These are phyloP conservation scores for Phytophthora capsici DNA, from an alignment of 352 stramenopile genomes.

Conservation along the genomic window DNA sequence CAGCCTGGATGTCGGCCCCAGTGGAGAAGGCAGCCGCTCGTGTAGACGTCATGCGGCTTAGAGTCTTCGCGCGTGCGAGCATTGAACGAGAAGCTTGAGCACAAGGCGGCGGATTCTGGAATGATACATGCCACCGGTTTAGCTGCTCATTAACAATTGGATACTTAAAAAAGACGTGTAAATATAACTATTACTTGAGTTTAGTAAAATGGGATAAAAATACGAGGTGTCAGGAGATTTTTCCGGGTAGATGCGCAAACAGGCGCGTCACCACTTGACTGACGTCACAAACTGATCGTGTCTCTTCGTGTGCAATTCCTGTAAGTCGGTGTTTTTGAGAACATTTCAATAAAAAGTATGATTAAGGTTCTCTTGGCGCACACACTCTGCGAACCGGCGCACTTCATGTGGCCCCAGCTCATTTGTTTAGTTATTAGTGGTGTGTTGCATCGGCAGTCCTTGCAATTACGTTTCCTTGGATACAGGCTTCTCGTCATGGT, in stretches of 20 bases:
- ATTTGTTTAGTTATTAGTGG: slow-evolving; percentile 17
- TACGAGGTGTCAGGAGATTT: slow-evolving; percentile 15
- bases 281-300: slow-evolving; percentile 1
- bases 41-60: slow-evolving; percentile 25
- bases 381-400: slow-evolving; percentile 13
- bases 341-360: neutral
- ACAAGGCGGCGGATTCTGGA: slow-evolving; percentile 13
- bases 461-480: slow-evolving; percentile 27
- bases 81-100: slow-evolving; percentile 13
- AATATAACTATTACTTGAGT: neutral
- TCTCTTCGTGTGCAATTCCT: no score
- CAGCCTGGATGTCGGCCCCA: slow-evolving; percentile 29
- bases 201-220: slow-evolving; percentile 4
- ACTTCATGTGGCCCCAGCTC: slow-evolving; percentile 1
- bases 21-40: slow-evolving; percentile 35
- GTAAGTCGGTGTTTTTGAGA: no score
- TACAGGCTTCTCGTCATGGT: slow-evolving; percentile 17
- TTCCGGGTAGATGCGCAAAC: slow-evolving; percentile 9
- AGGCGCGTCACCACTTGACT: neutral
- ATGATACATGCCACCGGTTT: slow-evolving; percentile 12
- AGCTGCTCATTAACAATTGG: neutral
- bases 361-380: slow-evolving; percentile 4
- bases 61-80: slow-evolving; percentile 23
- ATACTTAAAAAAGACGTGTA: slow-evolving; percentile 3
- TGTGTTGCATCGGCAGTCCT: slow-evolving; percentile 4